Percentiles rank a stretch among this genome's conserved stretches.
Conservation (phyloP, 371 early-diverging fungal species). For the Rhizomucor miehei region DNA sequence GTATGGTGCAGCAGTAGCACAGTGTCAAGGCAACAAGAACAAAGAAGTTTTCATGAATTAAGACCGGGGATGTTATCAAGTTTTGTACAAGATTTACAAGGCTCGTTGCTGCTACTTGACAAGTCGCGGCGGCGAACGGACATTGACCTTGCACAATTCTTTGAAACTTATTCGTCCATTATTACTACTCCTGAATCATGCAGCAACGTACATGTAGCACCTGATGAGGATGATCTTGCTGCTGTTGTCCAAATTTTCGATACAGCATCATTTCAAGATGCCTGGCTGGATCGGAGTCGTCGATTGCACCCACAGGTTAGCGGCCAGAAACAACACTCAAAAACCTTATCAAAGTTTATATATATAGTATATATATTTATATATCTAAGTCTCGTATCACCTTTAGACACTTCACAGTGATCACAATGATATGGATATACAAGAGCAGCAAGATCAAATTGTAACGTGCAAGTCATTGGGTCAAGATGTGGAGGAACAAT, state of each 20-base stretch:
- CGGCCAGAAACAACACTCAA: neutral
- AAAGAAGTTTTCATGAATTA: neutral
- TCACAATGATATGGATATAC: too few species aligned
- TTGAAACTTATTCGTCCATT: neutral
- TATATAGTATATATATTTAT: too few species aligned
- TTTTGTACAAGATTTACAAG: too few species aligned
- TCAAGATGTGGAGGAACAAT: too few species aligned
- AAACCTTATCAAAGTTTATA: too few species aligned
- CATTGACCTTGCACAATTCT: conserved; percentile 9
- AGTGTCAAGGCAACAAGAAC: neutral
- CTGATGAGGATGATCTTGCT: neutral
- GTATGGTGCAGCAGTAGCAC: conserved; percentile 16
- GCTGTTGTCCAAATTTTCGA: conserved; percentile 7
- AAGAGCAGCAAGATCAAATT: too few species aligned
- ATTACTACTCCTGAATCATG: neutral
- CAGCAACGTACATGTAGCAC: neutral
- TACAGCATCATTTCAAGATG: conserved; percentile 18
- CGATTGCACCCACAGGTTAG: neutral
- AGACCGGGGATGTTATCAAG: too few species aligned
- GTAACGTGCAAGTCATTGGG: too few species aligned
- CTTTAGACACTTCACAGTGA: too few species aligned
- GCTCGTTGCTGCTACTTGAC: too few species aligned
- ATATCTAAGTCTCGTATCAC: too few species aligned
- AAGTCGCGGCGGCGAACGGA: neutral
- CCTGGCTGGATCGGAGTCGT: conserved; percentile 8